Evolutionary conservation across 257 asterid genomes (phyloP).

Genomic region (Catharanthus roseus): DNA sequence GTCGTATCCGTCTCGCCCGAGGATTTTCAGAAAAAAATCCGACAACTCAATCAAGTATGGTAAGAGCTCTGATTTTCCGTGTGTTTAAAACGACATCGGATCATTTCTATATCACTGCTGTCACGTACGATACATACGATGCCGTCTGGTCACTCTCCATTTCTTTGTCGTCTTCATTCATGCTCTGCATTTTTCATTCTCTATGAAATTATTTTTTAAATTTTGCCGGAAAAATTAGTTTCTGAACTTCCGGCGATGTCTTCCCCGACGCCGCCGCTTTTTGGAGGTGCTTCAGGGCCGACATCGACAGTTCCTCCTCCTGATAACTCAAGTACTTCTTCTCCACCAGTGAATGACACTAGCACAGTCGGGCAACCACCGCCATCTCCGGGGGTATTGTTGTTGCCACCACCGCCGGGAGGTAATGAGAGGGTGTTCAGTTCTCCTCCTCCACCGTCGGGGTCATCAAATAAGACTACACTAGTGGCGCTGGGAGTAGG

Average conservation of each 20-base stretch:
- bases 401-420: conserved; percentile 30
- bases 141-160: not conserved
- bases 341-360: conserved; percentile 16
- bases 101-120: not conserved
- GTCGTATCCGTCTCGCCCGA: not conserved
- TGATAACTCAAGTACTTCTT: conserved; percentile 1
- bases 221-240: not conserved
- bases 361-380: conserved; percentile 27
- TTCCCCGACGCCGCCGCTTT: not conserved
- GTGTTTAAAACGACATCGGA: conserved; percentile 2
- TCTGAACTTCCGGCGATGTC: not conserved
- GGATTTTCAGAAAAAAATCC: not conserved
- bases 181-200: not conserved
- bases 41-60: not conserved
- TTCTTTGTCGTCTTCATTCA: not conserved
- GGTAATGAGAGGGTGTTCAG: conserved; percentile 21
- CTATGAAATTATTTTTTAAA: not conserved
- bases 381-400: conserved; percentile 18
- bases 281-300: conserved; percentile 3
- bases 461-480: conserved; percentile 26
- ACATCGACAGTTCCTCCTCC: not conserved
- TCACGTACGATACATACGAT: not conserved
- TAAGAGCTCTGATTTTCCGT: not conserved
- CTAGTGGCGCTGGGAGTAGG: conserved; percentile 75
- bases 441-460: conserved; percentile 18